Evolutionary conservation across 2,329 filamentous ascomycete genomes (phyloP).

Genomic region (Ophiostoma quercus): DNA sequence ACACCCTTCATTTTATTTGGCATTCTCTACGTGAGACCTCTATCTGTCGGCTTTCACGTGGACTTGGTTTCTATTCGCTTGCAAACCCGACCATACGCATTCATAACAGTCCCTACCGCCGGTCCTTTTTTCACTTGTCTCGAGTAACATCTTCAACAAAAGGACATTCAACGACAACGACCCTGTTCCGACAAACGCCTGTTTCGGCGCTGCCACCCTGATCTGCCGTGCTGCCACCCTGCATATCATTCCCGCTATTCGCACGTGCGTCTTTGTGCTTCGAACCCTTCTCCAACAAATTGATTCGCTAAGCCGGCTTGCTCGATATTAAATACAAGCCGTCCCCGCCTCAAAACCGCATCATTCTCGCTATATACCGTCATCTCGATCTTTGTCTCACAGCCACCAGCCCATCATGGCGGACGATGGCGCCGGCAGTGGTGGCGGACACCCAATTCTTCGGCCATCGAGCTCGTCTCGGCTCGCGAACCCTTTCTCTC

Average conservation of each 20-base stretch:
- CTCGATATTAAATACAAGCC: not conserved
- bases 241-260: not conserved
- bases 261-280: not conserved
- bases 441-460: not conserved
- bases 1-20: not conserved
- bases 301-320: slow-evolving; percentile 10
- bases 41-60: not conserved
- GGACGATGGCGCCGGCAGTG: not conserved
- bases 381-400: slow-evolving; percentile 11
- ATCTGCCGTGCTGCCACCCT: slow-evolving; percentile 11
- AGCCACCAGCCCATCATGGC: not conserved
- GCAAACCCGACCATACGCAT: not conserved
- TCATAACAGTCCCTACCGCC: not conserved
- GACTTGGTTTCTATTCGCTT: not conserved
- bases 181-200: not conserved
- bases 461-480: not conserved
- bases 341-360: not conserved
- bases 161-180: not conserved
- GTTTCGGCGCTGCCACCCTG: not conserved
- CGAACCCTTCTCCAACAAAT: not conserved
- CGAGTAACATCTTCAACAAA: not conserved
- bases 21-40: slow-evolving; percentile 1
- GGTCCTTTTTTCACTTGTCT: not conserved
- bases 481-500: not conserved
- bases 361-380: not conserved